Conservation (phyloP, 768 basidiomycete genomes). For the Strobilomyces echinocephalus region DNA sequence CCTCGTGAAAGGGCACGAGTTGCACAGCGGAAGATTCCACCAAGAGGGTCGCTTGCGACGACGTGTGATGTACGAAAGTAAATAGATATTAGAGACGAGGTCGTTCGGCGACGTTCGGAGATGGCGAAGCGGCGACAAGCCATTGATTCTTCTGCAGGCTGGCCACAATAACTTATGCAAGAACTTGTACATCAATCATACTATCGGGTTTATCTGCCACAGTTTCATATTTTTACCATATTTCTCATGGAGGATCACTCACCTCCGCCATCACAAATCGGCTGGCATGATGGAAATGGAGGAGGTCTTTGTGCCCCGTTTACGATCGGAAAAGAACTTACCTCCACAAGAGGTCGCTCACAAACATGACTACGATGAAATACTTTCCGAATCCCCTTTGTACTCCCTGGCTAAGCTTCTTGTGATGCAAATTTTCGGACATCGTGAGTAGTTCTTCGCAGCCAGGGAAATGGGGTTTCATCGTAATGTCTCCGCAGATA, state of each 20-base stretch:
- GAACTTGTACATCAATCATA: not conserved
- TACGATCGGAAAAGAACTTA: not conserved
- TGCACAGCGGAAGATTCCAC: too few relatives aligned
- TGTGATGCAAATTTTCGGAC: not conserved
- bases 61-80: too few relatives aligned
- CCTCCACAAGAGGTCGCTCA: not conserved
- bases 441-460: not conserved
- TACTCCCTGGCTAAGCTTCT: not conserved
- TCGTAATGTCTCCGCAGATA: not conserved
- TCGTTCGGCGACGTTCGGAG: too few relatives aligned
- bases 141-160: not conserved
- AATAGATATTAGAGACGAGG: too few relatives aligned
- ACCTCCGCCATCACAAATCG: not conserved
- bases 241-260: not conserved
- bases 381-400: not conserved
- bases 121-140: too few relatives aligned
- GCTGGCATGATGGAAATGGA: not conserved
- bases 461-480: not conserved
- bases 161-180: not conserved
- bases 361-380: not conserved
- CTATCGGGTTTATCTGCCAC: not conserved
- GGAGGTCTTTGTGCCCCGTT: not conserved
- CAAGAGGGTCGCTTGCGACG: too few relatives aligned
- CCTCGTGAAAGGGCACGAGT: too few relatives aligned
- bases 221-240: not conserved